Evolutionary conservation across 306 rosid species (phyloP).

Genomic region (Trifolium subterraneum): DNA sequence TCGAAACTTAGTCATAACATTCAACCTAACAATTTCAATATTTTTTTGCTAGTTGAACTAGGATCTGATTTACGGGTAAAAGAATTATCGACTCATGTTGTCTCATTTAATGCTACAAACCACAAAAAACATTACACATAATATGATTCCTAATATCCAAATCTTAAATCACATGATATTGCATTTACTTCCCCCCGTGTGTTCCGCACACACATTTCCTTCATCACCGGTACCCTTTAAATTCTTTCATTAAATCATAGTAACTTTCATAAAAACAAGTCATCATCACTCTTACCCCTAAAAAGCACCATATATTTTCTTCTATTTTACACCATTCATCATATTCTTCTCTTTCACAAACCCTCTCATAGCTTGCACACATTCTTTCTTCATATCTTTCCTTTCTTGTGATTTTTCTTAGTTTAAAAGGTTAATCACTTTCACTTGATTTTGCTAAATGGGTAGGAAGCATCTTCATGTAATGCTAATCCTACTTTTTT

Average conservation of each 20-base stretch:
- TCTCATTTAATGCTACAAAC: slow-evolving; percentile 48
- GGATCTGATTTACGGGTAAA: too few relatives aligned
- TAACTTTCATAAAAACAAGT: slow-evolving; percentile 38
- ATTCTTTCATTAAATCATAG: slow-evolving; percentile 35
- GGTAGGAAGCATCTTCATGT: slow-evolving; percentile 41
- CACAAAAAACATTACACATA: slow-evolving; percentile 33
- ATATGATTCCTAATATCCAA: slow-evolving; percentile 42
- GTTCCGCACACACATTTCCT: slow-evolving; percentile 44
- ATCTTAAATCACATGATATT: slow-evolving; percentile 60
- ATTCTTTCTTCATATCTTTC: background rate
- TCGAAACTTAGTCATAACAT: too few relatives aligned
- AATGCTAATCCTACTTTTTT: slow-evolving; percentile 41
- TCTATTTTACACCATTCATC: slow-evolving; percentile 42
- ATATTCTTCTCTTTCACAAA: slow-evolving; percentile 32
- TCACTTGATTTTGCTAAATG: slow-evolving; percentile 39
- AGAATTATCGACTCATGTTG: background rate
- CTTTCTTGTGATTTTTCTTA: slow-evolving; percentile 22
- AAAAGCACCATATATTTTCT: slow-evolving; percentile 33
- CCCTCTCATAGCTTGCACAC: background rate
- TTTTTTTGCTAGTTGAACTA: too few relatives aligned
- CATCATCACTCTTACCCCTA: slow-evolving; percentile 6
- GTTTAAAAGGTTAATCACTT: background rate
- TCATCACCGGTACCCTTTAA: slow-evolving; percentile 36
- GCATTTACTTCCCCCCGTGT: slow-evolving; percentile 53
- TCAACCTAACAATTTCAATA: too few relatives aligned